phyloP scores from a whole-genome alignment of 805 yeast species.

The Ogataea nonfermentans region DNA sequence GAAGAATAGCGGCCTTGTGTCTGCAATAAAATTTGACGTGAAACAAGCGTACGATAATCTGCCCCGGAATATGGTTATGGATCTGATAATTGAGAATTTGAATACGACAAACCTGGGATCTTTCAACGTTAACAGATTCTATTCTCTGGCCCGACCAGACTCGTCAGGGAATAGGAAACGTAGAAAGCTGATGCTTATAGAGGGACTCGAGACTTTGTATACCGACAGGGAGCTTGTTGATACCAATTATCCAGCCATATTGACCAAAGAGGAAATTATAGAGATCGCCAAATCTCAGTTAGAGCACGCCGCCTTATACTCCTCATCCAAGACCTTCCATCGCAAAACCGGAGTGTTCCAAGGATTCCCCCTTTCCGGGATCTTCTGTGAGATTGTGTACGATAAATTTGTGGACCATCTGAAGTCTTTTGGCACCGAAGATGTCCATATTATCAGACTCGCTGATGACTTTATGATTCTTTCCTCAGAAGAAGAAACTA shows the following conservation, averaged over 20 bases:
- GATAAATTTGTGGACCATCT: slow-evolving; percentile 52
- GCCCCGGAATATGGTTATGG: slow-evolving; percentile 40
- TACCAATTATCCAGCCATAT: slow-evolving; percentile 18
- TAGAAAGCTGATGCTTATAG: background rate
- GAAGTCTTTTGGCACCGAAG: slow-evolving; percentile 20
- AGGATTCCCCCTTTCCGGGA: slow-evolving; percentile 75
- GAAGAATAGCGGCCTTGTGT: slow-evolving; percentile 26
- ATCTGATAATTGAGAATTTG: slow-evolving; percentile 17
- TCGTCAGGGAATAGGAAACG: slow-evolving; percentile 1
- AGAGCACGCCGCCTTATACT: slow-evolving; percentile 43
- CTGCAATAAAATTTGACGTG: slow-evolving; percentile 71
- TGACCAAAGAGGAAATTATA: slow-evolving; percentile 45
- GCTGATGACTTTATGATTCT: slow-evolving; percentile 88
- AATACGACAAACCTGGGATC: slow-evolving; percentile 17
- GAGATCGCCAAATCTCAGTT: slow-evolving; percentile 52
- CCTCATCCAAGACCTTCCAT: slow-evolving; percentile 37
- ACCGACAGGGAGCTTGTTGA: slow-evolving; percentile 7
- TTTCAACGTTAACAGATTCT: slow-evolving; percentile 1
- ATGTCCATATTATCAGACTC: slow-evolving; percentile 49
- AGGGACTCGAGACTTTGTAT: background rate
- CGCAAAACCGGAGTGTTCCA: slow-evolving; percentile 76
- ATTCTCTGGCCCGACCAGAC: background rate
- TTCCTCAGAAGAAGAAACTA: slow-evolving; percentile 40
- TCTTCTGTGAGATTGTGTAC: slow-evolving; percentile 71
- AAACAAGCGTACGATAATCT: slow-evolving; percentile 74